phyloP scores from a whole-genome alignment of 2,329 filamentous ascomycete species.

The Fusarium sp. region DNA sequence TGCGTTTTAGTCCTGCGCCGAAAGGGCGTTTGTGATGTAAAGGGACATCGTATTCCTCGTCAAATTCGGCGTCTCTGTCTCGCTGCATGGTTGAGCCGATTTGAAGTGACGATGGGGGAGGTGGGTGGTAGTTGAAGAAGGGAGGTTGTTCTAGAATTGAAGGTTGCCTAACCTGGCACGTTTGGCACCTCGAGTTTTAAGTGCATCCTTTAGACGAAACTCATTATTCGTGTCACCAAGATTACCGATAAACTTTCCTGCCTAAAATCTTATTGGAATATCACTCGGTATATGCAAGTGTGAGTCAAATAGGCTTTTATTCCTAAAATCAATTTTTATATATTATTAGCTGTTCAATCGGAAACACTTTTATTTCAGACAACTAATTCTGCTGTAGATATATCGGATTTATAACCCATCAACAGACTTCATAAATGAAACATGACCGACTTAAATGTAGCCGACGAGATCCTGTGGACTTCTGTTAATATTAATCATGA shows the following conservation, averaged over 20 bases:
- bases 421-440: no score
- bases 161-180: constrained; percentile 6
- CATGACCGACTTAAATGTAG: no score
- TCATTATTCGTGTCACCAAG: background rate
- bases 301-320: background rate
- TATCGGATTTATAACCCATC: no score
- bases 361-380: no score
- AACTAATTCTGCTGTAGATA: no score
- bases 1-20: constrained; percentile 67
- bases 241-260: background rate
- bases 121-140: constrained; percentile 3
- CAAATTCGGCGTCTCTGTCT: constrained; percentile 41
- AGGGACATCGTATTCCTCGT: constrained; percentile 60
- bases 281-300: background rate
- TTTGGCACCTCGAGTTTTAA: constrained; percentile 5
- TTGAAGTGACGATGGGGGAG: background rate
- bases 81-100: constrained; percentile 46
- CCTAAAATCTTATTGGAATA: background rate
- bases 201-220: background rate
- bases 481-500: background rate
- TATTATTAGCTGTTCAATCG: no score
- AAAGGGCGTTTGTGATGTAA: constrained; percentile 67
- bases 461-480: no score
- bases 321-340: background rate
- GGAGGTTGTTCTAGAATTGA: constrained; percentile 2